Evolutionary conservation across 495 filamentous ascomycete genomes (phyloP), one percentile per base, ranked within the genome.

Genomic region (Chaetomium cochliodes): DNA sequence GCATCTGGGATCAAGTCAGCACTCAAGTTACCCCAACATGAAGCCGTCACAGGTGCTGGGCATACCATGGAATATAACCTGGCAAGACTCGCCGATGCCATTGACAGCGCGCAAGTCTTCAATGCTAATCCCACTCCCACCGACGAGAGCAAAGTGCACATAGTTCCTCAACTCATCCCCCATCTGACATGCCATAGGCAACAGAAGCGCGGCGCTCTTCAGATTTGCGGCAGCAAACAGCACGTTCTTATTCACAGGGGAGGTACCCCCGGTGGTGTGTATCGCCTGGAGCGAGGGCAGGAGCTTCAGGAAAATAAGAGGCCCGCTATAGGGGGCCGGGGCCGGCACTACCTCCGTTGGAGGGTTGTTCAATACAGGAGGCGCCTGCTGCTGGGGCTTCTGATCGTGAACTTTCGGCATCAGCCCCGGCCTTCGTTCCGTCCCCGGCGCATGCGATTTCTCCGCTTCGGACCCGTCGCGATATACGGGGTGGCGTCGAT

Each of bases 101-200:
- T 88, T 88, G 63, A 87, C 73, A 58, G 79, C 74, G 20, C 77
- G 74, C 46, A 88, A 69, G 50, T 84, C 79, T 0, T 79, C 76
- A 28, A 88, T 68, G 1, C 76, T 64, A 37, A 88, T 79, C 6
- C 79, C 80, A 60, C 83, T 84, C 46, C 83, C 73, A 39, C 85
- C 80, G 70, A 87, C 76, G 50, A 88, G 68, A 1, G 79, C 83
- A 70, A 87, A 80, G 61, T 88, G 86, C 2, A 88, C 86, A 58
- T 81, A 80, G 62, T 80, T 88, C 70, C 81, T 78, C 58, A 81
- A 72, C 72, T 80, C 80, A 28, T 67, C 65, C 11, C 78, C 82
- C 86, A 88, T 88, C 66, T 84, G 78, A 64, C 86, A 88, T 0
- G 84, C 84, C 70, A 86, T 74, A 3, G 86, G 86, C n/a, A 88